Evolutionary conservation across 2,329 filamentous ascomycete species (phyloP), one percentile per base, ranked within the genome.

Genomic region (Fusarium sp.): DNA sequence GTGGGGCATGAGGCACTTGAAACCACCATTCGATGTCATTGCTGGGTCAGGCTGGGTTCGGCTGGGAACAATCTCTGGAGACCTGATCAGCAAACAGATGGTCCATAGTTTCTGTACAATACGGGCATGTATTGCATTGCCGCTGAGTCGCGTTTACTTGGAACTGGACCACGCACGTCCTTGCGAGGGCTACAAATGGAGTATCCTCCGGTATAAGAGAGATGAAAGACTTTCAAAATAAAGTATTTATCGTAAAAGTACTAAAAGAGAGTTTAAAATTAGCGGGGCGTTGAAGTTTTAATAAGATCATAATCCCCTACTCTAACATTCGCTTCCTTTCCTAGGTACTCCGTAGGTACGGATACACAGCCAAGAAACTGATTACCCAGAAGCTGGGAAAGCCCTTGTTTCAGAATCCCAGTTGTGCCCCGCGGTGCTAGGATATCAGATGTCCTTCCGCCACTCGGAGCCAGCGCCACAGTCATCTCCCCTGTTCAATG

Each of bases 1-100:
- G 75, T 74, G 76, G 72, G 67, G 66, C 65, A 12, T 20, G 62
- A 70, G 70, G 58, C 72, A 75, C 72, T 77, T 77, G 76, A 78
- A 77, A 77, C 75, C 75, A 66, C 75, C 74, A 68, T 74, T 58
- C 54, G 59, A 64, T 73, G 65, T 67, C 65, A 56, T 75, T 45
- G 48, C 48, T 45, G 51, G 50, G 41, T 51, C 47, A 47, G 55
- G 55, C 41, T 58, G 30, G 30, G 55, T 26, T 39, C 14, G 34
- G 24, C 42, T 47, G 24, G 56, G 62, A 74, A 69, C 48, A 69
- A 41, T 41, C 47, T 66, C 45, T 34, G 42, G 47, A 51, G 41
- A 57, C 45, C 34, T 36, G 68, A 72, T 65, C 62, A 65, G 44
- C 62, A 48, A 74, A 44, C n/a, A 17, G 17, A 34, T 71, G 70